These are phyloP conservation scores for Hymenoscyphus fructigenus DNA, from an alignment of 2,329 filamentous ascomycete species.

Conservation along the genomic window DNA sequence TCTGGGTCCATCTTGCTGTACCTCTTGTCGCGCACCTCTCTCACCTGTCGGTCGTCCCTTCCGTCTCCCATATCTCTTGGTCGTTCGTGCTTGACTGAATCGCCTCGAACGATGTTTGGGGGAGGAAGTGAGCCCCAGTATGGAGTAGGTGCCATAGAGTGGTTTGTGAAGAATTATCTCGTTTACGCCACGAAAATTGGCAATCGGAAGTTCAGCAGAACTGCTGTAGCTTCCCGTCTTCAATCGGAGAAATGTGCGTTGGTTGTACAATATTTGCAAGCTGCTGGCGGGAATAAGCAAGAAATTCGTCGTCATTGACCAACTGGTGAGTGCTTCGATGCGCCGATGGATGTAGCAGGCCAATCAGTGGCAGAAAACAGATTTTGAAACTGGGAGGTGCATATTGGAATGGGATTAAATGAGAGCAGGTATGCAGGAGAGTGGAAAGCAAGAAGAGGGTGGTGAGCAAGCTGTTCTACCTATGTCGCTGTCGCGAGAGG, in stretches of 20 bases:
- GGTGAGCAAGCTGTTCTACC: not conserved
- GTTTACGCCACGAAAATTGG: constrained; percentile 7
- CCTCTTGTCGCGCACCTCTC: not conserved
- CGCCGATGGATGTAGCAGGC: constrained; percentile 15
- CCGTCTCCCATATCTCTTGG: constrained; percentile 16
- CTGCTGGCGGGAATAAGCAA: not conserved
- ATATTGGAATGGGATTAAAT: constrained; percentile 19
- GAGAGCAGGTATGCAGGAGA: not conserved
- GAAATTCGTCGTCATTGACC: constrained; percentile 25
- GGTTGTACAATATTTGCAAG: not conserved
- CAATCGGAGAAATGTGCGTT: constrained; percentile 5
- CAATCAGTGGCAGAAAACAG: constrained; percentile 11
- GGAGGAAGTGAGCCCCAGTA: constrained; percentile 61
- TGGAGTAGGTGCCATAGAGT: constrained; percentile 23
- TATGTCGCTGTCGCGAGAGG: not conserved
- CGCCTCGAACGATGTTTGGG: constrained; percentile 42
- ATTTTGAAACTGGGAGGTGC: constrained; percentile 18
- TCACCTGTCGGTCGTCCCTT: constrained; percentile 15
- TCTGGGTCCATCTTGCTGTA: constrained; percentile 6
- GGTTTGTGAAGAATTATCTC: not conserved
- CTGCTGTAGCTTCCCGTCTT: constrained; percentile 7
- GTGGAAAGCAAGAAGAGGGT: not conserved
- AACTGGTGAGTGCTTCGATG: constrained; percentile 15
- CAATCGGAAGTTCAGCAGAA: constrained; percentile 1
- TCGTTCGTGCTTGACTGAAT: constrained; percentile 40